These are phyloP conservation scores for Xerocomus cyaneibrunnescens DNA, from an alignment of 1,284 basidiomycete species.

Conservation along the genomic window DNA sequence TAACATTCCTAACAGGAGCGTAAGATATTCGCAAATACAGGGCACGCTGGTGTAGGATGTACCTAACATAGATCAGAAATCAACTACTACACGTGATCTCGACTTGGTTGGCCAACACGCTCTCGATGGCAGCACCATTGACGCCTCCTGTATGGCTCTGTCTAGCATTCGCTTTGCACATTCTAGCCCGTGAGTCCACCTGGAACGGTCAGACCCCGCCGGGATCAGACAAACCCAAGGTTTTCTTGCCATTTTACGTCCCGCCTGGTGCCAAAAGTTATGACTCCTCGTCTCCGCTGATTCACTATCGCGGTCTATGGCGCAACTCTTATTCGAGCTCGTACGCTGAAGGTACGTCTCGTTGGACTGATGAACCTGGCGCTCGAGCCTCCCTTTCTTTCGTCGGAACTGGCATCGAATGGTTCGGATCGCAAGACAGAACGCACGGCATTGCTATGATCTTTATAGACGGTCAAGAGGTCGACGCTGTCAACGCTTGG, in stretches of 20 bases:
- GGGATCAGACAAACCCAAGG: conserved; percentile 45
- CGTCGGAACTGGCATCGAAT: conserved; percentile 70
- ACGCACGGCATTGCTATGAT: conserved; percentile 56
- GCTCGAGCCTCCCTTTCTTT: conserved; percentile 62
- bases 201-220: conserved; percentile 66
- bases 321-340: conserved; percentile 47
- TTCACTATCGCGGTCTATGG: conserved; percentile 64
- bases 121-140: neutral
- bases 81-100: conserved; percentile 29
- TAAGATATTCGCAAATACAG: conserved; percentile 10
- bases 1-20: conserved; percentile 33
- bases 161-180: conserved; percentile 8
- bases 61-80: conserved; percentile 10
- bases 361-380: conserved; percentile 46
- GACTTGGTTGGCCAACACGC: neutral
- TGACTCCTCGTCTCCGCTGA: conserved; percentile 61
- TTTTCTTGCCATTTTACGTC: conserved; percentile 68
- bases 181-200: conserved; percentile 41
- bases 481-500: conserved; percentile 49
- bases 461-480: conserved; percentile 54
- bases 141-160: conserved; percentile 9
- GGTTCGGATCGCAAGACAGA: conserved; percentile 63
- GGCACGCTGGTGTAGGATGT: neutral
- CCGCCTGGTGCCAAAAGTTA: conserved; percentile 69
- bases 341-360: conserved; percentile 53